These are phyloP conservation scores for Diplodia scrobiculata DNA, from an alignment of 2,329 filamentous ascomycete species.

Conservation along the genomic window DNA sequence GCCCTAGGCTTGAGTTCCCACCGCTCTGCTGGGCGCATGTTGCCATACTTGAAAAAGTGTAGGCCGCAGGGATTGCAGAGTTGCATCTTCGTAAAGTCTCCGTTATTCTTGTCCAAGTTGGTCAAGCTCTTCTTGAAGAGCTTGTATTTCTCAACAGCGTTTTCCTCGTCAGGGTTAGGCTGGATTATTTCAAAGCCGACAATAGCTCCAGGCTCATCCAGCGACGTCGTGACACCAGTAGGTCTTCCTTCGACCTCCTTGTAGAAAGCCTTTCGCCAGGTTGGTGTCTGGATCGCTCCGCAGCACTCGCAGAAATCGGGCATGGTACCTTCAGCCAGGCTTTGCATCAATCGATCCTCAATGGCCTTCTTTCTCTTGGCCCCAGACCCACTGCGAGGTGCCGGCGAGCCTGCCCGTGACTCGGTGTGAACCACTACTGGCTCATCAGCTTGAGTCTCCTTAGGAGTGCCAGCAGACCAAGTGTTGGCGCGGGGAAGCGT, in stretches of 20 bases:
- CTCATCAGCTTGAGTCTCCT: conserved; percentile 40
- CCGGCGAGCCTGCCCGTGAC: conserved; percentile 20
- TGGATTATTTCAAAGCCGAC: conserved; percentile 41
- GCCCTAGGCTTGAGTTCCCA: conserved; percentile 64
- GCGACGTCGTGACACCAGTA: conserved; percentile 68
- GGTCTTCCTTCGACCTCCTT: conserved; percentile 67
- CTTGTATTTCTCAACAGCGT: conserved; percentile 67
- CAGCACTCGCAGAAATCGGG: conserved; percentile 91
- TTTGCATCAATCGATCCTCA: conserved; percentile 57
- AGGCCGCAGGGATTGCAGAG: conserved; percentile 96
- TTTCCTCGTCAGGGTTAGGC: conserved; percentile 53
- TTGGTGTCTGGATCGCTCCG: conserved; percentile 91
- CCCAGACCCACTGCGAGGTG: conserved; percentile 52
- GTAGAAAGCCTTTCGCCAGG: conserved; percentile 81
- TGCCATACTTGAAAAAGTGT: conserved; percentile 87
- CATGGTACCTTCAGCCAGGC: conserved; percentile 76
- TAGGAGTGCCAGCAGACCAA: conserved; percentile 39
- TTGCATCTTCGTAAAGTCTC: conserved; percentile 67
- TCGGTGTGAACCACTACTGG: background rate
- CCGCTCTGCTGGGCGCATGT: conserved; percentile 77
- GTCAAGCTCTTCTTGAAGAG: conserved; percentile 75
- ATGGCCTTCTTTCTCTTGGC: conserved; percentile 69
- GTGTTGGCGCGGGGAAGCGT: conserved; percentile 42
- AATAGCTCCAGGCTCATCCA: conserved; percentile 69
- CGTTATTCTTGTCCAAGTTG: conserved; percentile 62